Percentiles rank a stretch among this genome's conserved stretches.
phyloP scores from a whole-genome alignment of 371 early-diverging fungal species.

The Dipsacomyces acuminosporus region DNA sequence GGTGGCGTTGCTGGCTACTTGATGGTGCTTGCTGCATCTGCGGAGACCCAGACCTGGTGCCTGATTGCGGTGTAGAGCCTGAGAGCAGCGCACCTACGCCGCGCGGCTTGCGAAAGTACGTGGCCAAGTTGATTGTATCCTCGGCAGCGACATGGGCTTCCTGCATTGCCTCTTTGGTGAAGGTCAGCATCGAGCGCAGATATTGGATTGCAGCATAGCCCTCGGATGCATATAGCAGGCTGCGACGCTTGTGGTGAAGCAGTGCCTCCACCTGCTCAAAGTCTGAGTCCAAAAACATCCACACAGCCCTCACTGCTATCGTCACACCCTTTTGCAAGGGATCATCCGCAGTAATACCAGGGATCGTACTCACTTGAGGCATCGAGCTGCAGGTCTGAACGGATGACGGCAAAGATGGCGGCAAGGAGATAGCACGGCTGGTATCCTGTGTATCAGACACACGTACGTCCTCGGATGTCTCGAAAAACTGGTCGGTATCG shows the following conservation, averaged over 20 bases:
- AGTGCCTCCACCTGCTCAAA: conserved; percentile 59
- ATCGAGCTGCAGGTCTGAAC: too few species aligned
- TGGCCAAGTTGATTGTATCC: conserved; percentile 54
- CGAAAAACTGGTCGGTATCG: conserved; percentile 7
- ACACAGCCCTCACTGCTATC: conserved; percentile 55
- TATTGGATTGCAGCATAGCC: conserved; percentile 63
- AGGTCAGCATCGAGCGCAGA: conserved; percentile 68
- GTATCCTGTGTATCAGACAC: too few species aligned
- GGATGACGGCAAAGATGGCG: too few species aligned
- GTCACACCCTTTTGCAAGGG: conserved; percentile 49
- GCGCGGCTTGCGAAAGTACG: conserved; percentile 50
- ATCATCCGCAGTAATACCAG: conserved; percentile 13
- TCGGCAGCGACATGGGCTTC: conserved; percentile 56
- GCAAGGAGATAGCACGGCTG: too few species aligned
- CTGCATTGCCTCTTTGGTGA: conserved; percentile 60
- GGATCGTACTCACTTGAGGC: not conserved
- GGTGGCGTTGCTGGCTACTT: too few species aligned
- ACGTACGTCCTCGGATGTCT: not conserved
- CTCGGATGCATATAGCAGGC: conserved; percentile 60
- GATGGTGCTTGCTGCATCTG: not conserved
- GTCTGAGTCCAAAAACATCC: conserved; percentile 61
- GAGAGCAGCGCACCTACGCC: conserved; percentile 38
- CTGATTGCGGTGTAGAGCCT: conserved; percentile 26
- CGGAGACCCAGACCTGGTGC: conserved; percentile 14
- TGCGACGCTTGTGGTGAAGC: conserved; percentile 48